phyloP scores from a whole-genome alignment of 2,329 filamentous ascomycete species.

The Malbranchea zuffiana region DNA sequence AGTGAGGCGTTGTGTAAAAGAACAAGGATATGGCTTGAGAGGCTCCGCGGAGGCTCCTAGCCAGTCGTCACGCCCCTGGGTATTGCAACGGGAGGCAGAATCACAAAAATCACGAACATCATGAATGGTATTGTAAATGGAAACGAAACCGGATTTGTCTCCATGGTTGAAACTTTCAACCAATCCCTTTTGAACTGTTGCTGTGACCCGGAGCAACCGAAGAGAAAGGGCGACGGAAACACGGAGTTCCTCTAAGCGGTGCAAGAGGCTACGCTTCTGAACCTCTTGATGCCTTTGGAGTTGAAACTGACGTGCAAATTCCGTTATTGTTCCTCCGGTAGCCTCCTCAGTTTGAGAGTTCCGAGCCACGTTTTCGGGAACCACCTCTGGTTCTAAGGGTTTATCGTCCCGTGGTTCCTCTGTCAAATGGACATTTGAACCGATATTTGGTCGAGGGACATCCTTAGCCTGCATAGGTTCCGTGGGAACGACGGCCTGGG shows the following conservation, averaged over 20 bases:
- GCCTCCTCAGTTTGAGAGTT: constrained; percentile 15
- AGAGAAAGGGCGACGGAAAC: constrained; percentile 35
- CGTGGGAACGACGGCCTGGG: background rate
- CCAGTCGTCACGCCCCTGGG: constrained; percentile 27
- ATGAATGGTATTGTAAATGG: constrained; percentile 34
- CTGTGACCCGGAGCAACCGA: constrained; percentile 33
- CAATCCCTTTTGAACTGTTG: constrained; percentile 34
- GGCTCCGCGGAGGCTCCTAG: constrained; percentile 25
- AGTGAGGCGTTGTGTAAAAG: constrained; percentile 55
- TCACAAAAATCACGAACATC: constrained; percentile 36
- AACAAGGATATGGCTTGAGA: constrained; percentile 23
- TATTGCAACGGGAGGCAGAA: constrained; percentile 24
- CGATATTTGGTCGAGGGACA: background rate
- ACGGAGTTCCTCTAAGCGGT: constrained; percentile 32
- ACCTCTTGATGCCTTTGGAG: constrained; percentile 33
- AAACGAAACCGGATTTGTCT: constrained; percentile 36
- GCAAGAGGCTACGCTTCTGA: constrained; percentile 31
- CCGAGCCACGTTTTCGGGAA: background rate
- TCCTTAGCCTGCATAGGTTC: background rate
- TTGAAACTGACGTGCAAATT: constrained; percentile 34
- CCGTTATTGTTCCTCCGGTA: constrained; percentile 20
- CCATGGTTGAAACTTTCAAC: constrained; percentile 37
- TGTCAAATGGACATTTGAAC: background rate
- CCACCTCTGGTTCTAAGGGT: constrained; percentile 18
- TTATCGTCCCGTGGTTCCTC: constrained; percentile 7